Base-by-base conservation (phyloP, 495 filamentous ascomycete species). In the Penicillium ucsense region DNA sequence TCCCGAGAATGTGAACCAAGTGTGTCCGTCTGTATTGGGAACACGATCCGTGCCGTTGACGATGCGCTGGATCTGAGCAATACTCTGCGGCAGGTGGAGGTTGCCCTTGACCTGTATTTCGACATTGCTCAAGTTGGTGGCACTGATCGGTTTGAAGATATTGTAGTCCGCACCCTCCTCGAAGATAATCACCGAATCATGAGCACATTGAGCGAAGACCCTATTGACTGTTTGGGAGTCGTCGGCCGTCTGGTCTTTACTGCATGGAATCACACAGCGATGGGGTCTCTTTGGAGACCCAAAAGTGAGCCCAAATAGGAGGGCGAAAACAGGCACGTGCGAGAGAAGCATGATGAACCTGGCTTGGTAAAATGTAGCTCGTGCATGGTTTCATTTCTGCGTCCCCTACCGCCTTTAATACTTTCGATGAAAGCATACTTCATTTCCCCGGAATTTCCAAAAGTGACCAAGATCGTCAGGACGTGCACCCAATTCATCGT, bases 51-150 rank as follows among this genome's bases (percentile, higher is more conserved):
- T 60, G 10, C 52, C 56, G 32, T 60, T 64, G 45, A 67, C 63
- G 29, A 70, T 56, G 2, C 36, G 28, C 43, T 68, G 64, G 8
- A 72, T 48, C 5, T 53, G 48, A 20, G 61, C 50, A 40, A 72
- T 62, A 44, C 61, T 61, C 35, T 62, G 56, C 2, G 67, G 67
- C 27, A 72, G 54, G 44, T 71, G 64, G 6, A 72, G 59, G 47
- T 68, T 70, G 7, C 67, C 69, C 31, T 60, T 51, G 48, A 72
- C 56, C 9, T 50, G 53, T 31, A 73, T 71, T 41, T 61, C 64
- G 10, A 71, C 68, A 51, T 73, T 65, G 41, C 56, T 61, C 31
- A 73, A 53, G 32, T 70, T 66, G 3, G 50, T 64, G 7, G 65
- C 66, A 4, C 39, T 51, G 44, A 71, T 61, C 33, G 68, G 70